Evolutionary conservation across 2,329 filamentous ascomycete species (phyloP).

Genomic region (Pseudocercospora fijiensis): DNA sequence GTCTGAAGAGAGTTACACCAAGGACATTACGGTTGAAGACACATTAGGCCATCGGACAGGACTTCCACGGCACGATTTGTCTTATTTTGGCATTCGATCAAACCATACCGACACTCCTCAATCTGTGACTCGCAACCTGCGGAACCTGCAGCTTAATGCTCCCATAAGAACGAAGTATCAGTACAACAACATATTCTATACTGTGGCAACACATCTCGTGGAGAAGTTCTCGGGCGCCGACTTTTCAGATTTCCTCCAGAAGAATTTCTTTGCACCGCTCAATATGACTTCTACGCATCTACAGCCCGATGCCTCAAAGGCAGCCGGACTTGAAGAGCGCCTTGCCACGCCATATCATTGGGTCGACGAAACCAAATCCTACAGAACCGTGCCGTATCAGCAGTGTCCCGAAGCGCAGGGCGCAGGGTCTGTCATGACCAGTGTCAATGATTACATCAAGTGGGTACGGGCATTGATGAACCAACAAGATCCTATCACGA

Average conservation of each 20-base stretch:
- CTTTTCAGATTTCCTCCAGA: conserved; percentile 45
- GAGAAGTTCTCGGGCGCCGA: conserved; percentile 44
- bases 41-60: conserved; percentile 56
- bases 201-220: conserved; percentile 48
- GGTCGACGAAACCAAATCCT: not conserved
- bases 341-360: conserved; percentile 32
- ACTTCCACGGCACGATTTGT: conserved; percentile 42
- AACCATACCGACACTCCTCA: conserved; percentile 30
- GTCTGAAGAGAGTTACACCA: conserved; percentile 44
- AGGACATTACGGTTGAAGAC: conserved; percentile 56
- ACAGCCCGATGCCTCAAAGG: conserved; percentile 29
- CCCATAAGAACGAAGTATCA: conserved; percentile 49
- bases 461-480: conserved; percentile 26
- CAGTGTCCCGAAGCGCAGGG: conserved; percentile 9
- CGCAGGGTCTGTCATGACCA: conserved; percentile 14
- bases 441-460: conserved; percentile 14
- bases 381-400: not conserved
- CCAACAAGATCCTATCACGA: conserved; percentile 31
- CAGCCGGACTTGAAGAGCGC: conserved; percentile 44
- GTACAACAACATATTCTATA: conserved; percentile 56
- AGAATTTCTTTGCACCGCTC: conserved; percentile 49
- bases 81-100: conserved; percentile 37
- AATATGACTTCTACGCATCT: conserved; percentile 49
- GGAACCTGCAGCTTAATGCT: conserved; percentile 47
- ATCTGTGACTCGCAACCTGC: conserved; percentile 41